phyloP scores from a whole-genome alignment of 2,329 filamentous ascomycete species.

The Paraphoma chrysanthemicola region DNA sequence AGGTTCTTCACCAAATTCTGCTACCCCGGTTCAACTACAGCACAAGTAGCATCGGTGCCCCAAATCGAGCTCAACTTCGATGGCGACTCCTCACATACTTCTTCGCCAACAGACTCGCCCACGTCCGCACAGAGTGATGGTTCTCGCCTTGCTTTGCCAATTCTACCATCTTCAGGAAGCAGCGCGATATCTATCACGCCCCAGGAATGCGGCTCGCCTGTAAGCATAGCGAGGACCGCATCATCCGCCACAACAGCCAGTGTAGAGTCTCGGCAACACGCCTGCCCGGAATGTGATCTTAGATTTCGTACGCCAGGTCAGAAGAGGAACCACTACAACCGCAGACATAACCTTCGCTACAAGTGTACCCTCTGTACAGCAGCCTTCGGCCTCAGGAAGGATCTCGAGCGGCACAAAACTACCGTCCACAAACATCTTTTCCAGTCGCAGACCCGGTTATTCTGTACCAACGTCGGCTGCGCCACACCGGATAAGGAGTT shows the following conservation, averaged over 20 bases:
- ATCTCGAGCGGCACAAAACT: slow-evolving; percentile 4
- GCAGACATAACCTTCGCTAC: slow-evolving; percentile 5
- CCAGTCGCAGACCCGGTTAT: not conserved
- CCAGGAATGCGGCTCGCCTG: not conserved
- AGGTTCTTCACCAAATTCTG: not conserved
- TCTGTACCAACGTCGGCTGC: slow-evolving; percentile 1
- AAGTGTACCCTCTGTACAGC: not conserved
- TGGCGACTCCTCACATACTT: not conserved
- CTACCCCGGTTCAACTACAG: not conserved
- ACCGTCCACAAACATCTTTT: slow-evolving; percentile 1
- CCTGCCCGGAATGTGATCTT: not conserved
- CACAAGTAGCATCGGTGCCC: not conserved
- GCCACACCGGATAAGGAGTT: slow-evolving; percentile 1
- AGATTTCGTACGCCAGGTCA: not conserved
- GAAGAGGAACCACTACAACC: slow-evolving; percentile 1
- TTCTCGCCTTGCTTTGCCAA: not conserved
- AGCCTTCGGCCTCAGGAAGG: slow-evolving; percentile 6
- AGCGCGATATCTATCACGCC: not conserved
- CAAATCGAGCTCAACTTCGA: not conserved
- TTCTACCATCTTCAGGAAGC: not conserved
- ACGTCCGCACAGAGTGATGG: not conserved
- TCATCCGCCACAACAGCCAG: not conserved
- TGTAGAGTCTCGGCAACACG: not conserved
- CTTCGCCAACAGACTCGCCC: not conserved
- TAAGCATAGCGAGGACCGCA: not conserved